Conservation (phyloP, 768 basidiomycete species). For the Podaxis mareebaensis region DNA sequence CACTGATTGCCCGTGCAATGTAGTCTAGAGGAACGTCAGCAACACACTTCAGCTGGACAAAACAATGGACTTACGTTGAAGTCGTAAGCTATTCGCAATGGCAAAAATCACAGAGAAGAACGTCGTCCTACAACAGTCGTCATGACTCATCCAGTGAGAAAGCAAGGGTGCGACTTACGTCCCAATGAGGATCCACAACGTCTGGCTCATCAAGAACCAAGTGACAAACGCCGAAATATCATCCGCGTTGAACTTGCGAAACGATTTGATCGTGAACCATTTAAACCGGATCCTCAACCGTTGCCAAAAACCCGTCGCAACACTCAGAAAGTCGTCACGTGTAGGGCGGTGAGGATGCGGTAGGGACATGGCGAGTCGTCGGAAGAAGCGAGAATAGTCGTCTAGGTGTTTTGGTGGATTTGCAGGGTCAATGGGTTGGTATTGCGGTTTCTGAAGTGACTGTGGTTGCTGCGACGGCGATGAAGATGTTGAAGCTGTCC, state of each 20-base stretch:
- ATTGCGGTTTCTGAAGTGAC: slow-evolving; percentile 11
- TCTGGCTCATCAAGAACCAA: slow-evolving; percentile 95
- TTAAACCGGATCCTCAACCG: slow-evolving; percentile 89
- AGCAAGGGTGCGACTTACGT: slow-evolving; percentile 56
- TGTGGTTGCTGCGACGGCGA: slow-evolving; percentile 10
- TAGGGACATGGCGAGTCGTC: slow-evolving; percentile 72
- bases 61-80: slow-evolving; percentile 62
- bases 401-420: slow-evolving; percentile 40
- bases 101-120: slow-evolving; percentile 95
- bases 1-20: slow-evolving; percentile 84
- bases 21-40: slow-evolving; percentile 50
- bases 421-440: slow-evolving; percentile 16
- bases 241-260: slow-evolving; percentile 93
- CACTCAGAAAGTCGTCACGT: slow-evolving; percentile 84
- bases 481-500: background rate
- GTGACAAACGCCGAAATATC: slow-evolving; percentile 96
- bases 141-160: background rate
- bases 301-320: slow-evolving; percentile 90
- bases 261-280: slow-evolving; percentile 95
- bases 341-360: slow-evolving; percentile 81
- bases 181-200: slow-evolving; percentile 92
- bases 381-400: slow-evolving; percentile 80
- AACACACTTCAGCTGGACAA: background rate
- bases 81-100: slow-evolving; percentile 79
- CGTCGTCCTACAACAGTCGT: slow-evolving; percentile 61